Evolutionary conservation across 2,329 filamentous ascomycete species (phyloP).

Genomic region (Didymella glomerata): DNA sequence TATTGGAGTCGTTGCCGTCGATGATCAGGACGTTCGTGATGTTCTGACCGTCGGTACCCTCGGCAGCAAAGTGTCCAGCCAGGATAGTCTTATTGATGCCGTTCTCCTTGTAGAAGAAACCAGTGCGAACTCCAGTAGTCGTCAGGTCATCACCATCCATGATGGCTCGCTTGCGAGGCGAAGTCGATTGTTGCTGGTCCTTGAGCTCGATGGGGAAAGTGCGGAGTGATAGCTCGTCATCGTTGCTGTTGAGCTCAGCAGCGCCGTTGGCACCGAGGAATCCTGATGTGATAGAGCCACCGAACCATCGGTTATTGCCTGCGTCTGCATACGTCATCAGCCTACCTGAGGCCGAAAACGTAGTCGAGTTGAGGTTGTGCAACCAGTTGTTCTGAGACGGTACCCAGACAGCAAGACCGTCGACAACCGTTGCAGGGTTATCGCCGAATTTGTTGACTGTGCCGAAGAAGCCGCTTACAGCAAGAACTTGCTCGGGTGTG

Average conservation of each 20-base stretch:
- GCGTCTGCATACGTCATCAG: conserved; percentile 75
- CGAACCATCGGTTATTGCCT: conserved; percentile 71
- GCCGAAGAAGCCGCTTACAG: conserved; percentile 81
- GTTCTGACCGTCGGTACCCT: conserved; percentile 70
- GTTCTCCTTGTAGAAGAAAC: conserved; percentile 76
- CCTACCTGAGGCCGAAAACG: conserved; percentile 74
- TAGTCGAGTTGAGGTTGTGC: conserved; percentile 72
- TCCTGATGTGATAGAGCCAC: conserved; percentile 82
- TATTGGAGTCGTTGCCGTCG: conserved; percentile 73
- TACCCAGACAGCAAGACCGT: conserved; percentile 91
- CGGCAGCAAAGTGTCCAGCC: conserved; percentile 83
- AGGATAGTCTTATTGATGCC: conserved; percentile 84
- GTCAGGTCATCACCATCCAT: conserved; percentile 56
- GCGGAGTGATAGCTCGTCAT: conserved; percentile 43
- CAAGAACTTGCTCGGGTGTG: conserved; percentile 75
- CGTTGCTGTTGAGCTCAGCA: conserved; percentile 65
- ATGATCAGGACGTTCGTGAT: conserved; percentile 85
- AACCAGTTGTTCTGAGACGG: conserved; percentile 87
- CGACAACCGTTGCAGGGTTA: conserved; percentile 67
- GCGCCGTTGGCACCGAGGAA: conserved; percentile 77
- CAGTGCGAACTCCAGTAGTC: conserved; percentile 75
- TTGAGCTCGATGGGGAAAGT: conserved; percentile 56
- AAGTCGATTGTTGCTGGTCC: conserved; percentile 40
- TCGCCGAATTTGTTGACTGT: conserved; percentile 73
- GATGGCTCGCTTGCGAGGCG: conserved; percentile 54